phyloP scores from a whole-genome alignment of 768 basidiomycete species.

The Kondoa malvinella region DNA sequence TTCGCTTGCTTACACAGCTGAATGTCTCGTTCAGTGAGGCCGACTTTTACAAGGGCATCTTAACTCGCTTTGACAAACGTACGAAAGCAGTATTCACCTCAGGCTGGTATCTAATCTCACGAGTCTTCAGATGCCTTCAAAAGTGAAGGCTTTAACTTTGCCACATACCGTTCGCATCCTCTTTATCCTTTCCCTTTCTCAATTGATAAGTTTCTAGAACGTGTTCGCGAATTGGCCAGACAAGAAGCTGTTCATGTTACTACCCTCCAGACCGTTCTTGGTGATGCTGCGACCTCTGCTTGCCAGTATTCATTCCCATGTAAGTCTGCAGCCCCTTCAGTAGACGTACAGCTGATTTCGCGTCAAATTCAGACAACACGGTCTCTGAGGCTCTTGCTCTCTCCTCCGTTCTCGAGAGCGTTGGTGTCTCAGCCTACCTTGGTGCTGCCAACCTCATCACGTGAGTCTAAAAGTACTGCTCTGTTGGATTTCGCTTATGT shows the following conservation, averaged over 20 bases:
- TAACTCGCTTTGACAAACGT: too few relatives aligned
- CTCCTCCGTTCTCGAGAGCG: slow-evolving; percentile 41
- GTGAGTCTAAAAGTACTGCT: slow-evolving; percentile 31
- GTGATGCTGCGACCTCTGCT: neutral
- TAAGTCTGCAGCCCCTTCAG: neutral
- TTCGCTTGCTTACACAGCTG: too few relatives aligned
- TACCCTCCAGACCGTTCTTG: neutral
- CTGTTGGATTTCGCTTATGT: neutral
- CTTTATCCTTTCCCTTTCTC: too few relatives aligned
- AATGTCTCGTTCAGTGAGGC: too few relatives aligned
- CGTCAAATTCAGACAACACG: neutral
- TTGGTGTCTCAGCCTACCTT: slow-evolving; percentile 42
- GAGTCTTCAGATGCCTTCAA: too few relatives aligned
- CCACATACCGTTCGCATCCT: too few relatives aligned
- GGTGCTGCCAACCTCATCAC: slow-evolving; percentile 41
- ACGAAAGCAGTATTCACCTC: too few relatives aligned
- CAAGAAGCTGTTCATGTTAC: neutral
- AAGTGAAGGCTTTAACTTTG: too few relatives aligned
- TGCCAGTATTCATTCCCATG: neutral
- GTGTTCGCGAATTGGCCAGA: neutral
- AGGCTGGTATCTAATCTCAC: too few relatives aligned
- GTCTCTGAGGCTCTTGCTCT: slow-evolving; percentile 28
- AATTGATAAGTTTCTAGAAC: too few relatives aligned
- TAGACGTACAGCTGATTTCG: neutral
- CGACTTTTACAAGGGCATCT: too few relatives aligned